Base-by-base conservation (phyloP, 106 monocot genomes). In the Allium fistulosum region DNA sequence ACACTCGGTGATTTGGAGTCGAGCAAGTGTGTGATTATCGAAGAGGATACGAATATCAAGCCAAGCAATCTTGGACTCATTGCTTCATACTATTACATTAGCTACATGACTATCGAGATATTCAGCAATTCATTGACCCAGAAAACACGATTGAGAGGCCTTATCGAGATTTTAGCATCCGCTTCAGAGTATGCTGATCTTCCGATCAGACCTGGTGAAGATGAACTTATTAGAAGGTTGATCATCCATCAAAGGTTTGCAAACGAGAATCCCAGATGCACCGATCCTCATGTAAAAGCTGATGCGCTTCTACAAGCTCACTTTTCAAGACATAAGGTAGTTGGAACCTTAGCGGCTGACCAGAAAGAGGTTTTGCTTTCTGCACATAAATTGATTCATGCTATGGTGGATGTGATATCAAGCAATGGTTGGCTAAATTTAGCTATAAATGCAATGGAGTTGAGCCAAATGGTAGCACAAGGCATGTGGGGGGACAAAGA, bases 391-490 rank as follows among this genome's bases (percentile, higher is more conserved):
- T 71, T 99, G 64, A 81, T 99, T 62, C 92, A 90, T 65, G 89
- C 97, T 11, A 84, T 93, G 97, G 89, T 99, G 26, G 97, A 99
- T 75, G 97, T 93, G 17, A 90, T 99, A 53, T 90, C 97, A 15
- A 93, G 89, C 78, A 99, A 90, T 63, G 97, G 93, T 11, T 99
- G 93, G 92, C 82, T 92, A 10, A 83, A 16, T 61, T 80, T 90
- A 26, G 89, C 92, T 61, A 69, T 99, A 13, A 46, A 68, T 9
- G 84, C 92, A n/a, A 99, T 99, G 97, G 97, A 99, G 61, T 17
- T 99, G 59, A 90, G 92, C 53, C 97, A 99, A 52, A 99, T 99
- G 97, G 88, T 99, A 22, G 93, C 97, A 11, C 97, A 99, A 56
- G 96, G 88, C 8, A 87, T 93, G 87, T 99, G 97, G 97, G 37